phyloP scores from a whole-genome alignment of 2,329 filamentous ascomycete species.

The Cadophora gregata region DNA sequence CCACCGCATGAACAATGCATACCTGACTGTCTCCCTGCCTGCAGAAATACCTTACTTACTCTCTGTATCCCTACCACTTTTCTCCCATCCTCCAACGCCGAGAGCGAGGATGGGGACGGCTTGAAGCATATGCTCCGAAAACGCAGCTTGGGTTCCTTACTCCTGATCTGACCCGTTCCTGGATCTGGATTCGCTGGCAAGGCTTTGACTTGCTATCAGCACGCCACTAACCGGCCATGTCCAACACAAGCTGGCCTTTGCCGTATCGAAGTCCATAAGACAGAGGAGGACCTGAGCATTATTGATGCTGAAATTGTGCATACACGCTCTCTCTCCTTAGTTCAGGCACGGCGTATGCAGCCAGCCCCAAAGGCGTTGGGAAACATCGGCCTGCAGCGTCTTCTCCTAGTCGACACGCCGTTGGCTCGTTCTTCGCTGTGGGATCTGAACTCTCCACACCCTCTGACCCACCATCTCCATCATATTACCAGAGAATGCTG shows the following conservation, averaged over 20 bases:
- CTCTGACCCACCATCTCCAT: slow-evolving; percentile 21
- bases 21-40: neutral
- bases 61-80: slow-evolving; percentile 3
- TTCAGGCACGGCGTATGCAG: slow-evolving; percentile 31
- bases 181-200: neutral
- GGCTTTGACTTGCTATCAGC: neutral
- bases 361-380: slow-evolving; percentile 17
- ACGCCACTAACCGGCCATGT: neutral
- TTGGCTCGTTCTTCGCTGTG: slow-evolving; percentile 13
- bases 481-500: slow-evolving; percentile 28
- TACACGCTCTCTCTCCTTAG: slow-evolving; percentile 24
- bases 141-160: neutral
- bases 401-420: neutral
- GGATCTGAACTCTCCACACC: slow-evolving; percentile 18
- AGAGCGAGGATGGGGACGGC: neutral
- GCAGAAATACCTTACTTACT: slow-evolving; percentile 10
- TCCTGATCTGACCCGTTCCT: neutral
- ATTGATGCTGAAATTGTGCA: neutral
- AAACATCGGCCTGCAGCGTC: slow-evolving; percentile 12
- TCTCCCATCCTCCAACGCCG: neutral
- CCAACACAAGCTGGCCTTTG: neutral
- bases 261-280: neutral
- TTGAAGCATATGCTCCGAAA: slow-evolving; percentile 10
- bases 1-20: slow-evolving; percentile 16
- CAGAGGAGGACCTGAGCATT: neutral